Conservation (phyloP, 1,139 yeast genomes). For the Yamadazyma aaseri region DNA sequence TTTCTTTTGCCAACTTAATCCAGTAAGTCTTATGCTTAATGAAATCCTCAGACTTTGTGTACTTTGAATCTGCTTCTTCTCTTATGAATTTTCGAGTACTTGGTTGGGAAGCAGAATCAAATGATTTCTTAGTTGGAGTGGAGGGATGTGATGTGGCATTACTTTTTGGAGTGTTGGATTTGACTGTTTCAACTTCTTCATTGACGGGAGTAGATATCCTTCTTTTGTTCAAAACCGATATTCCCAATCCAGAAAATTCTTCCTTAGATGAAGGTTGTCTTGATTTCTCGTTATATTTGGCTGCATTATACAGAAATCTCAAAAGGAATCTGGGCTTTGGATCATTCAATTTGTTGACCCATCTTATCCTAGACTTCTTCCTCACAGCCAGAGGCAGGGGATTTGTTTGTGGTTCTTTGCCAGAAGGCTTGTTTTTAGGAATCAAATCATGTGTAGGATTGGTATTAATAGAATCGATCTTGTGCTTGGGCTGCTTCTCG, state of each 20-base stretch:
- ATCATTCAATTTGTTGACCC: slow-evolving; percentile 32
- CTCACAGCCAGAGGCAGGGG: neutral
- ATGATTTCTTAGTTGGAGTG: neutral
- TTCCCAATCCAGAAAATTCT: slow-evolving; percentile 24
- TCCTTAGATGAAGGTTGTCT: neutral
- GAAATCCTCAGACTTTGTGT: slow-evolving; percentile 6
- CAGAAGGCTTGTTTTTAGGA: slow-evolving; percentile 2
- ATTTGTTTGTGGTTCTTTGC: neutral
- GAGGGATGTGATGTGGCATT: slow-evolving; percentile 13
- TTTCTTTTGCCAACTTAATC: slow-evolving; percentile 29
- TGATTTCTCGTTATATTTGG: slow-evolving; percentile 1
- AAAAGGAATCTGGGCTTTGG: slow-evolving; percentile 11
- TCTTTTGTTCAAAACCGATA: slow-evolving; percentile 10
- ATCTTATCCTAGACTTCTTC: slow-evolving; percentile 21
- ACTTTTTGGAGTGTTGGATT: slow-evolving; percentile 16
- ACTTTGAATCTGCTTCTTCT: slow-evolving; percentile 1
- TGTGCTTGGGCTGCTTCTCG: neutral
- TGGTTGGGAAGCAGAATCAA: slow-evolving; percentile 1
- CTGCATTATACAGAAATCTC: slow-evolving; percentile 8
- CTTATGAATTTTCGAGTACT: slow-evolving; percentile 3
- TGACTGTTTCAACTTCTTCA: neutral
- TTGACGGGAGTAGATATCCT: neutral
- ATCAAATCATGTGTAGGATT: no score
- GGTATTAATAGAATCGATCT: neutral
- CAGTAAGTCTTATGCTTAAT: slow-evolving; percentile 26